These are phyloP conservation scores for Smallanthus sonchifolius DNA, from an alignment of 129 eudicot genomes.

Conservation along the genomic window DNA sequence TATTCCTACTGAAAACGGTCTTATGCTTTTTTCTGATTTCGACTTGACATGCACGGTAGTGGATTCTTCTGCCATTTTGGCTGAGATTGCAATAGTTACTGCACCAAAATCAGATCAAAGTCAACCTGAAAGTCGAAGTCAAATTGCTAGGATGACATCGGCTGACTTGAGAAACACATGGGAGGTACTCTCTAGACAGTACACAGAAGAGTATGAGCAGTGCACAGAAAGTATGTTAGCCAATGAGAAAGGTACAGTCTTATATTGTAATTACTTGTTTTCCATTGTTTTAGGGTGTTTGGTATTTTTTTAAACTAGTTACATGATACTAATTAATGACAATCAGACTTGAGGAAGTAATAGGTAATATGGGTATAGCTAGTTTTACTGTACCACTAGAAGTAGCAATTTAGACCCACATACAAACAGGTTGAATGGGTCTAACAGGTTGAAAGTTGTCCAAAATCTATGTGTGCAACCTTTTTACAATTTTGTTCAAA, in stretches of 20 bases:
- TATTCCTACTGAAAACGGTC: conserved; percentile 38
- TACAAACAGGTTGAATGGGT: background rate
- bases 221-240: conserved; percentile 64
- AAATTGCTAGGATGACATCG: conserved; percentile 59
- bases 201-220: conserved; percentile 80
- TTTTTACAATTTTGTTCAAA: background rate
- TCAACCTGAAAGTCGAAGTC: conserved; percentile 38
- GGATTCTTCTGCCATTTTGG: conserved; percentile 93
- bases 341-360: background rate
- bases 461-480: background rate
- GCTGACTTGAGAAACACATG: conserved; percentile 71
- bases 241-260: conserved; percentile 41
- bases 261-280: background rate
- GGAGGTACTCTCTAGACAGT: conserved; percentile 67
- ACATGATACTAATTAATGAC: too few species aligned
- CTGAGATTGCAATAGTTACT: conserved; percentile 74
- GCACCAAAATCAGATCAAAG: conserved; percentile 70
- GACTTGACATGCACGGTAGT: conserved; percentile 91
- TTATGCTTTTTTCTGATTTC: conserved; percentile 81
- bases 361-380: background rate
- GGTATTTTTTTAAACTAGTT: too few species aligned
- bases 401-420: background rate
- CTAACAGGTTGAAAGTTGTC: background rate
- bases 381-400: too few species aligned
- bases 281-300: too few species aligned